These are phyloP conservation scores for Epichloe baconii DNA, from an alignment of 2,329 filamentous ascomycete species.

Conservation along the genomic window DNA sequence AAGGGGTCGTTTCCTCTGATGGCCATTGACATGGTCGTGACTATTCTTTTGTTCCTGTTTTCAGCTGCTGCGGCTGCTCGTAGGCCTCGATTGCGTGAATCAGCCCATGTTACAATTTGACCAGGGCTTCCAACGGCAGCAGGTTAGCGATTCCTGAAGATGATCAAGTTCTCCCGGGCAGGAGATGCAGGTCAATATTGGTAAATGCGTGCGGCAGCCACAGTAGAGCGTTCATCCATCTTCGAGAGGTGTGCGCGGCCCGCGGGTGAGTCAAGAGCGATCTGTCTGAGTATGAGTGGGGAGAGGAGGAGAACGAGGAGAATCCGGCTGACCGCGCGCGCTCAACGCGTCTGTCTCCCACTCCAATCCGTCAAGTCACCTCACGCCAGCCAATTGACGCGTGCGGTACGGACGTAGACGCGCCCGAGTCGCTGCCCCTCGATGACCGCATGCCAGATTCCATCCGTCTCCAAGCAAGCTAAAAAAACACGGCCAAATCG, in stretches of 20 bases:
- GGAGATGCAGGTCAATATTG: too few relatives aligned
- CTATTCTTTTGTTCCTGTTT: background rate
- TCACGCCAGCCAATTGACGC: background rate
- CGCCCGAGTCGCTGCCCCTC: background rate
- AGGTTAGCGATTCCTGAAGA: too few relatives aligned
- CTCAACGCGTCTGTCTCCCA: conserved; percentile 5
- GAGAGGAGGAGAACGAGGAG: too few relatives aligned
- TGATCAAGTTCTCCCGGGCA: too few relatives aligned
- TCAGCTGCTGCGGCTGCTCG: background rate
- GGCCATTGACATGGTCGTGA: background rate
- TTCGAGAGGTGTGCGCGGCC: too few relatives aligned
- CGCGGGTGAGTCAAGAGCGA: too few relatives aligned
- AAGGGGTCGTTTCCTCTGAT: background rate
- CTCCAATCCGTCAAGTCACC: background rate
- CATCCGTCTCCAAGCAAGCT: background rate
- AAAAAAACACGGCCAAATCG: background rate
- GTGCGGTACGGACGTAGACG: background rate
- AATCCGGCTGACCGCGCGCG: background rate
- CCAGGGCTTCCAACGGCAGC: too few relatives aligned
- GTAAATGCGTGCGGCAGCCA: too few relatives aligned
- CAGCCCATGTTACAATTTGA: background rate
- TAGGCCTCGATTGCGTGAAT: background rate
- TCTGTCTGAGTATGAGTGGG: too few relatives aligned
- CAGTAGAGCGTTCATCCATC: too few relatives aligned
- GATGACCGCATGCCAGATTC: background rate